These are phyloP conservation scores for Starmerella asiatica DNA, from an alignment of 805 yeast species.

Conservation along the genomic window DNA sequence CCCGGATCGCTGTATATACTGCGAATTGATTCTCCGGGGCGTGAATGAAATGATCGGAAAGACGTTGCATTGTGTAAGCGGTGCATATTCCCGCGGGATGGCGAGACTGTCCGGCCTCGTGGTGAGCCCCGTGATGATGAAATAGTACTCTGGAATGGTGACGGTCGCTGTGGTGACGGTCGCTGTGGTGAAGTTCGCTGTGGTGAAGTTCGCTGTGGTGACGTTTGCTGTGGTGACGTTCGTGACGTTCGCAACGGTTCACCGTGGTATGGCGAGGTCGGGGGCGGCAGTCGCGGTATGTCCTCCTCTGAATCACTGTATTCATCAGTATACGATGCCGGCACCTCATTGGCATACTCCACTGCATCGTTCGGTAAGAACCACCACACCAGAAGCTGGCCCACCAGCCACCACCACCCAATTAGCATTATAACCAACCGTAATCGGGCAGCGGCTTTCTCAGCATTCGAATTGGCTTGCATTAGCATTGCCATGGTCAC, in stretches of 20 bases:
- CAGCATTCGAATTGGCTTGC: conserved; percentile 27
- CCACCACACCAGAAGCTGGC: conserved; percentile 48
- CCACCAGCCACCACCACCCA: conserved; percentile 66
- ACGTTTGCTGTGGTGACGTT: too few species aligned
- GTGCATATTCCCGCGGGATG: too few species aligned
- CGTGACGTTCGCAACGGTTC: background rate
- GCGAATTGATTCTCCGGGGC: too few species aligned
- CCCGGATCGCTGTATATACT: too few species aligned
- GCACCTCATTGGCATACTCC: conserved; percentile 6
- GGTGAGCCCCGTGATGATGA: too few species aligned
- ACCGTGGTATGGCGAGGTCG: background rate
- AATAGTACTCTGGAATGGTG: too few species aligned
- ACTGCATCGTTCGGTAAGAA: conserved; percentile 31
- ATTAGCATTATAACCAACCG: conserved; percentile 45
- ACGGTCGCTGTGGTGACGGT: too few species aligned
- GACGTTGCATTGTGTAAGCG: background rate
- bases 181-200: too few species aligned
- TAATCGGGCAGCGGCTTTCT: background rate
- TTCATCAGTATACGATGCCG: too few species aligned
- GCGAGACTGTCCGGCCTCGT: too few species aligned
- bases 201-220: too few species aligned
- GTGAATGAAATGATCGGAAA: background rate
- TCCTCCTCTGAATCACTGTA: conserved; percentile 3
- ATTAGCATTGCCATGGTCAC: conserved; percentile 40
- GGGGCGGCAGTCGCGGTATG: too few species aligned